Evolutionary conservation across 179 eudicot species (phyloP).

Genomic region (Spergularia azorica): DNA sequence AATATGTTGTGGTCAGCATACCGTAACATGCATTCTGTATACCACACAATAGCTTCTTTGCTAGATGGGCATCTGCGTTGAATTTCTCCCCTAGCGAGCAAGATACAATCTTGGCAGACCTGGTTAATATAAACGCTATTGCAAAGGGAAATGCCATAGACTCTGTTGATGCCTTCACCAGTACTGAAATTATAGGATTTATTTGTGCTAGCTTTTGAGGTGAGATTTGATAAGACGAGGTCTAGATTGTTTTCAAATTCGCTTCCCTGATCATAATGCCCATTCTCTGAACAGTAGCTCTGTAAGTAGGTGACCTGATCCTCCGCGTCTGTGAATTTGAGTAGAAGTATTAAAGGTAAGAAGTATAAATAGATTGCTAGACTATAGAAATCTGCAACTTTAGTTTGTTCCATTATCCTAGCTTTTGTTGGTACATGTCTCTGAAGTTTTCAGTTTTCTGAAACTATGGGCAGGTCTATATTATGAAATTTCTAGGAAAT

Average conservation of each 20-base stretch:
- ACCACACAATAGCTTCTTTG: conserved; percentile 25
- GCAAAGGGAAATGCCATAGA: conserved; percentile 28
- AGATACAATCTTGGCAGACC: conserved; percentile 27
- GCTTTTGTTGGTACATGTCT: not conserved
- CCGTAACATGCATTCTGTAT: conserved; percentile 26
- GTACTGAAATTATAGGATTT: conserved; percentile 27
- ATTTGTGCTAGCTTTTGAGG: conserved; percentile 21
- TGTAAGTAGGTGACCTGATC: conserved; percentile 22
- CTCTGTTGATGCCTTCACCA: conserved; percentile 12
- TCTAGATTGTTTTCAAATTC: conserved; percentile 21
- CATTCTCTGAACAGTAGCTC: conserved; percentile 14
- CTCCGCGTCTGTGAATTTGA: conserved; percentile 1
- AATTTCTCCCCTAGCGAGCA: conserved; percentile 18
- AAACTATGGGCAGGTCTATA: not conserved
- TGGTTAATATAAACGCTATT: not conserved
- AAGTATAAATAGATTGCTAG: not conserved
- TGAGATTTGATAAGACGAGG: conserved; percentile 23
- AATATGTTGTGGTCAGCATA: conserved; percentile 26
- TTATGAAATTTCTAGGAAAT: conserved; percentile 6
- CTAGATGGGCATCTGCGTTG: conserved; percentile 24
- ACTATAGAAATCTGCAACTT: not conserved
- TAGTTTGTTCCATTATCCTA: conserved; percentile 2
- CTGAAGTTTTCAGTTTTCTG: conserved; percentile 7
- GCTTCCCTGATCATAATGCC: conserved; percentile 20
- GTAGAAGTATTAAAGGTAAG: conserved; percentile 1